These are phyloP conservation scores for Phoma sp. DNA, from an alignment of 2,329 filamentous ascomycete genomes.

Conservation along the genomic window DNA sequence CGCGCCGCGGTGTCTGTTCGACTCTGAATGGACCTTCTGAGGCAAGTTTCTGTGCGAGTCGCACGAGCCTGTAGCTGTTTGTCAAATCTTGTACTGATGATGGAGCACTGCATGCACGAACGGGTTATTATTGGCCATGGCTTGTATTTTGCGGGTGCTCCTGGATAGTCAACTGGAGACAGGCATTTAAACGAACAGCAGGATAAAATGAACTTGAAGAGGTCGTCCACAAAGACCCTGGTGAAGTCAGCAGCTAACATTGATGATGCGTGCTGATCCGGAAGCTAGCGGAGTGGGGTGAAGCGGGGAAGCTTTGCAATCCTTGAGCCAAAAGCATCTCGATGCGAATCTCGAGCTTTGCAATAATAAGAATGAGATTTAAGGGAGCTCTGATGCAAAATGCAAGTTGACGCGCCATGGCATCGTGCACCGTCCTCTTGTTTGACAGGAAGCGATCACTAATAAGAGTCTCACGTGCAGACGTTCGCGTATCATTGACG, in stretches of 20 bases:
- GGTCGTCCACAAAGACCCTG: no score
- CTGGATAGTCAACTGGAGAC: slow-evolving; percentile 1
- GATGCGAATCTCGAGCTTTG: no score
- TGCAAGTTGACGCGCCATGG: no score
- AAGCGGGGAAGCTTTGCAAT: slow-evolving; percentile 4
- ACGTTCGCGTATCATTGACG: no score
- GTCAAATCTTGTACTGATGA: not conserved
- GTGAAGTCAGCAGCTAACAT: no score
- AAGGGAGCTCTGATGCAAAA: no score
- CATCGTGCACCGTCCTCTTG: no score
- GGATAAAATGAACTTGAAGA: no score
- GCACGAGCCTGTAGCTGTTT: slow-evolving; percentile 42
- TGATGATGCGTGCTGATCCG: slow-evolving; percentile 13
- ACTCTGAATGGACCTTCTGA: slow-evolving; percentile 47
- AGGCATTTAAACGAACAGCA: not conserved
- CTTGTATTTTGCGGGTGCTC: not conserved
- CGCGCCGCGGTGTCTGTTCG: slow-evolving; percentile 37
- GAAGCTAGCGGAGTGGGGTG: slow-evolving; percentile 6
- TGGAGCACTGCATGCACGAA: not conserved
- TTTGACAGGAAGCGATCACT: no score
- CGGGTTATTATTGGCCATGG: slow-evolving; percentile 18
- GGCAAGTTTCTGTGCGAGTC: slow-evolving; percentile 51
- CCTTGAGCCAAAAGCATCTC: no score
- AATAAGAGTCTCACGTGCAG: no score
- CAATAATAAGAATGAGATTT: no score